A percentile compares a stretch with the other conserved stretches of the same genome.
These are phyloP conservation scores for Aplosporella prunicola DNA, from an alignment of 2,329 filamentous ascomycete species.

Conservation along the genomic window DNA sequence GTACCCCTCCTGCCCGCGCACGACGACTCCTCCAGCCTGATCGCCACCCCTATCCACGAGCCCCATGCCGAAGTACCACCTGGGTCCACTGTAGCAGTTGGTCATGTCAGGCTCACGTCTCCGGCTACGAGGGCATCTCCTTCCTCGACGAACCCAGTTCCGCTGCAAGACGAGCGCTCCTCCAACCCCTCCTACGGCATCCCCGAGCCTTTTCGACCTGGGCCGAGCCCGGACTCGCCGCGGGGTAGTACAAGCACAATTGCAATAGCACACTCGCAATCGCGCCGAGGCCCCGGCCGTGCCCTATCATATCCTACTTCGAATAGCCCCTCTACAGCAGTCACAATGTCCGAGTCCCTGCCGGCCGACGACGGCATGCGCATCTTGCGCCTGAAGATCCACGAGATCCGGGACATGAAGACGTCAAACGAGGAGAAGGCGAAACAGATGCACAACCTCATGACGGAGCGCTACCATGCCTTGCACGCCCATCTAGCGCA, in stretches of 20 bases:
- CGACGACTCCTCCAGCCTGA: constrained; percentile 11
- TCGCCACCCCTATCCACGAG: constrained; percentile 5
- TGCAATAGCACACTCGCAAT: neutral
- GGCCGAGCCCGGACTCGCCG: constrained; percentile 10
- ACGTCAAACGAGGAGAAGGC: constrained; percentile 41
- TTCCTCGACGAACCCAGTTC: constrained; percentile 13
- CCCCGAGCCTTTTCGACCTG: constrained; percentile 20
- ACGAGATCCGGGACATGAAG: constrained; percentile 36
- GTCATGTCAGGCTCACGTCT: constrained; percentile 14
- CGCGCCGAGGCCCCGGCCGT: constrained; percentile 5
- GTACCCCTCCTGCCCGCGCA: constrained; percentile 3
- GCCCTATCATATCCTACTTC: constrained; percentile 2
- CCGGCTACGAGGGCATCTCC: constrained; percentile 15
- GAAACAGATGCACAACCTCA: constrained; percentile 39
- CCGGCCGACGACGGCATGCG: constrained; percentile 44
- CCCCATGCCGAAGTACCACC: constrained; percentile 9
- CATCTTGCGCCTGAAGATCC: constrained; percentile 37
- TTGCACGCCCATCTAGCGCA: constrained; percentile 13
- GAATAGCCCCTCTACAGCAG: neutral
- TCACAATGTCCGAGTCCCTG: constrained; percentile 22
- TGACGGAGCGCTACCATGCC: constrained; percentile 38
- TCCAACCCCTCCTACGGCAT: constrained; percentile 22
- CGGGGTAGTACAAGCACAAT: constrained; percentile 3
- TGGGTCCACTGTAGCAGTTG: constrained; percentile 8
- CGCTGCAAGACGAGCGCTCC: constrained; percentile 15